Conservation (phyloP, 371 early-diverging fungal species). For the Mucor mucedo region DNA sequence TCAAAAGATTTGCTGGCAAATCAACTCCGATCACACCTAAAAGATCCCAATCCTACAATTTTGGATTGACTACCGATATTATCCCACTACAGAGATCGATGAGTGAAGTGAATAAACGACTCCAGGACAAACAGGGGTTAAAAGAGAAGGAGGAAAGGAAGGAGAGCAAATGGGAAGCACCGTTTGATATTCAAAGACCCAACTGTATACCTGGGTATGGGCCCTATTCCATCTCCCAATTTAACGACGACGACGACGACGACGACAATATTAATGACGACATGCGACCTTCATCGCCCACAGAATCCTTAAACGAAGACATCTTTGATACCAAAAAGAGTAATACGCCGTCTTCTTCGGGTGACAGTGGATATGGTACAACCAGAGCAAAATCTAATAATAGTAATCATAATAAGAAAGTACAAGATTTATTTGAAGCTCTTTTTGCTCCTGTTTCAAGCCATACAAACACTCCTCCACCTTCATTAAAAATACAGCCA, state of each 20-base stretch:
- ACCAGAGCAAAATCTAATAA: conserved; percentile 5
- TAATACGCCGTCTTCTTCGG: conserved; percentile 28
- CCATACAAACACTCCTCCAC: neutral
- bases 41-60: conserved; percentile 14
- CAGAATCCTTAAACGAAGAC: conserved; percentile 2
- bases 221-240: conserved; percentile 8
- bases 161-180: conserved; percentile 10
- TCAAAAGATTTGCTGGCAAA: conserved; percentile 13
- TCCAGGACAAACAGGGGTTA: conserved; percentile 2
- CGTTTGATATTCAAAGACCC: conserved; percentile 23
- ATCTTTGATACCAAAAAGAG: conserved; percentile 21
- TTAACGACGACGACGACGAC: conserved; percentile 8
- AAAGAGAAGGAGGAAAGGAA: neutral
- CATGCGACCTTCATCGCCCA: conserved; percentile 5
- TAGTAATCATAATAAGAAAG: conserved; percentile 8
- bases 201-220: conserved; percentile 27
- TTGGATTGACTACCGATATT: neutral
- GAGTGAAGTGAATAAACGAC: conserved; percentile 6
- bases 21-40: conserved; percentile 3
- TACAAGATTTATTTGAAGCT: conserved; percentile 23
- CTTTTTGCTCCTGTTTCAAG: conserved; percentile 18
- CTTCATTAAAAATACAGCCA: conserved; percentile 18
- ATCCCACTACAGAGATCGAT: conserved; percentile 8
- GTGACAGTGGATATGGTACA: conserved; percentile 32
- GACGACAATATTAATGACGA: neutral